A percentile compares a stretch with the other conserved stretches of the same genome.
Conservation (phyloP, 495 filamentous ascomycete species). For the Trichocladium uniseriatum region DNA sequence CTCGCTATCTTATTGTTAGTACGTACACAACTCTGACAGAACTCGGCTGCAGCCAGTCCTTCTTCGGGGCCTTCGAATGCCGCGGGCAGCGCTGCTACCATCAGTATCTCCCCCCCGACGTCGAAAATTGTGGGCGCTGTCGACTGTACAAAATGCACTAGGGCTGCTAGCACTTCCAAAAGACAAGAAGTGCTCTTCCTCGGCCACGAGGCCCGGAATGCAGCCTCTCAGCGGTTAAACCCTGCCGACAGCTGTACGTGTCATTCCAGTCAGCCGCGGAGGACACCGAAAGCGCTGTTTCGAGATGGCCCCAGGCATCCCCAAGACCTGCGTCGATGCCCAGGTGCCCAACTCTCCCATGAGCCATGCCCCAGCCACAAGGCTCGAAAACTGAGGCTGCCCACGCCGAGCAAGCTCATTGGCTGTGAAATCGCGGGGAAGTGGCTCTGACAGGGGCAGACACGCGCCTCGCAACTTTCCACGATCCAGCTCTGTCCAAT, state of each 20-base stretch:
- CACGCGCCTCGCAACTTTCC: no score
- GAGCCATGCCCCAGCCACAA: conserved; percentile 3
- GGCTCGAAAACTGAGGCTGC: conserved; percentile 4
- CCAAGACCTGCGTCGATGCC: conserved; percentile 15
- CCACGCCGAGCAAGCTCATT: background rate
- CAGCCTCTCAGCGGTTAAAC: conserved; percentile 5
- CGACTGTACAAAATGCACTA: no score
- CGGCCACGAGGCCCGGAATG: conserved; percentile 6
- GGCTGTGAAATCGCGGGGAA: conserved; percentile 8
- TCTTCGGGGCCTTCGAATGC: no score
- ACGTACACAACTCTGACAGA: no score
- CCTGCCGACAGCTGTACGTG: conserved; percentile 18
- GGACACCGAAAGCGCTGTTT: no score
- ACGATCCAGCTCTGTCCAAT: background rate
- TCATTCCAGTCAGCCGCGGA: conserved; percentile 8
- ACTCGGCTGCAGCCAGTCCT: no score
- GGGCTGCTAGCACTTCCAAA: background rate
- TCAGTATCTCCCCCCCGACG: background rate
- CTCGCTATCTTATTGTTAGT: no score
- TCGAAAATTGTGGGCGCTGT: no score
- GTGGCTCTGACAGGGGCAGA: no score
- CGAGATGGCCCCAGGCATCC: no score
- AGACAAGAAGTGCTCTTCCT: conserved; percentile 2
- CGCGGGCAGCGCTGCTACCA: background rate
- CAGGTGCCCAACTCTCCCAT: conserved; percentile 22